Conservation (phyloP, 345 rosid species). For the Gossypium ekmanianum region DNA sequence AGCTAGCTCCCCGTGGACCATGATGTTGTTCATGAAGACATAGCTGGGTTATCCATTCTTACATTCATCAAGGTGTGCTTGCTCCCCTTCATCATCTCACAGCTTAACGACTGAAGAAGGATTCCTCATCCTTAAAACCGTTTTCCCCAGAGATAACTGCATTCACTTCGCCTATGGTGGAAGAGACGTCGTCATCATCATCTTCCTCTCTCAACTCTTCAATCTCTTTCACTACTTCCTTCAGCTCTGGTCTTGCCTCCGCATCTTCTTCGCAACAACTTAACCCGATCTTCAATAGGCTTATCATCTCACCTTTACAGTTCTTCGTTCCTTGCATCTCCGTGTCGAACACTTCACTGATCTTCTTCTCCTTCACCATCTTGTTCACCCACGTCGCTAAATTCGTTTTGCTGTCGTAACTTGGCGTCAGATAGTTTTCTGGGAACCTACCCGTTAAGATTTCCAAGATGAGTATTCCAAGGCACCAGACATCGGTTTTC, state of each 20-base stretch:
- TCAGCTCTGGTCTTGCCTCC: conserved; percentile 44
- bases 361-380: conserved; percentile 56
- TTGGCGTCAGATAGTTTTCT: conserved; percentile 48
- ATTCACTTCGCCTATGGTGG: conserved; percentile 25
- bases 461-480: conserved; percentile 66
- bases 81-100: not conserved
- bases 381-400: conserved; percentile 58
- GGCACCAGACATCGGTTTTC: conserved; percentile 67
- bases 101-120: conserved; percentile 28
- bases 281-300: conserved; percentile 62
- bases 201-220: conserved; percentile 40
- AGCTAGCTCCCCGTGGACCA: not conserved
- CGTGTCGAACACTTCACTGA: conserved; percentile 55
- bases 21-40: not conserved
- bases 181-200: conserved; percentile 14
- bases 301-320: conserved; percentile 54
- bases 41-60: not conserved
- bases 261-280: conserved; percentile 67
- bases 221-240: conserved; percentile 43
- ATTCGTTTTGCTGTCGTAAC: conserved; percentile 39
- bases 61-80: not conserved
- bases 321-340: conserved; percentile 54
- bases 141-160: conserved; percentile 22
- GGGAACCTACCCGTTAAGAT: conserved; percentile 59
- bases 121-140: conserved; percentile 18